phyloP scores from a whole-genome alignment of 345 rosid species.

The Sapria himalayana region DNA sequence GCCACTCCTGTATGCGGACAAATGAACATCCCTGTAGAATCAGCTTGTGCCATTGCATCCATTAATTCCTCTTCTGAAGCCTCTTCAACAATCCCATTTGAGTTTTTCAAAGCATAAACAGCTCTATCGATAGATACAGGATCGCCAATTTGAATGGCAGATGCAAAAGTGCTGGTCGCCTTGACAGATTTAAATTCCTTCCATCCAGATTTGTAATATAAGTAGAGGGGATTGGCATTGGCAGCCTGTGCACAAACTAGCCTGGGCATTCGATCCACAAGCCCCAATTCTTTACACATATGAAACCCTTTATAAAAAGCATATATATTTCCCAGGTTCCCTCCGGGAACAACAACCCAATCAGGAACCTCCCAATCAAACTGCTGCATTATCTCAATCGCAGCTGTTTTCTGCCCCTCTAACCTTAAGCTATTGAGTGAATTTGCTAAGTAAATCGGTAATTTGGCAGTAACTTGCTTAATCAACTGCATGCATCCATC shows the following conservation, averaged over 20 bases:
- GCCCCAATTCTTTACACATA: conserved; percentile 72
- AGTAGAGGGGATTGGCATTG: conserved; percentile 78
- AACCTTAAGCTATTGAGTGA: conserved; percentile 68
- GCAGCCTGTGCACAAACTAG: conserved; percentile 85
- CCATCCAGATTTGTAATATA: conserved; percentile 61
- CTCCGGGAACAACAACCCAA: conserved; percentile 95
- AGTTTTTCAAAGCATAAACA: conserved; percentile 51
- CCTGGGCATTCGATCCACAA: conserved; percentile 62
- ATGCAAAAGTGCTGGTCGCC: conserved; percentile 62
- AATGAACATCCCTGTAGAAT: conserved; percentile 86
- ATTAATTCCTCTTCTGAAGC: conserved; percentile 80
- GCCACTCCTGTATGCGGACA: conserved; percentile 96
- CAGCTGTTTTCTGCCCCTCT: conserved; percentile 89
- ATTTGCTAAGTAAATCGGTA: conserved; percentile 74
- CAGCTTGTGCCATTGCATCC: conserved; percentile 89
- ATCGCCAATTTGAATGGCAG: conserved; percentile 88
- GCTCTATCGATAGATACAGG: conserved; percentile 89
- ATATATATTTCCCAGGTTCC: conserved; percentile 74
- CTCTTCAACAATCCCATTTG: conserved; percentile 70
- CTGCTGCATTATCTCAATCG: conserved; percentile 81
- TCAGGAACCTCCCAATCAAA: conserved; percentile 87
- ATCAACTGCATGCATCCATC: conserved; percentile 88
- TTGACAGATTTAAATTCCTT: conserved; percentile 47
- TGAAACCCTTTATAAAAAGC: conserved; percentile 83
- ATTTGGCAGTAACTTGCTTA: conserved; percentile 55